Base-by-base conservation (phyloP, 2,329 filamentous ascomycete species). In the Cephalotrichum gorgonifer region DNA sequence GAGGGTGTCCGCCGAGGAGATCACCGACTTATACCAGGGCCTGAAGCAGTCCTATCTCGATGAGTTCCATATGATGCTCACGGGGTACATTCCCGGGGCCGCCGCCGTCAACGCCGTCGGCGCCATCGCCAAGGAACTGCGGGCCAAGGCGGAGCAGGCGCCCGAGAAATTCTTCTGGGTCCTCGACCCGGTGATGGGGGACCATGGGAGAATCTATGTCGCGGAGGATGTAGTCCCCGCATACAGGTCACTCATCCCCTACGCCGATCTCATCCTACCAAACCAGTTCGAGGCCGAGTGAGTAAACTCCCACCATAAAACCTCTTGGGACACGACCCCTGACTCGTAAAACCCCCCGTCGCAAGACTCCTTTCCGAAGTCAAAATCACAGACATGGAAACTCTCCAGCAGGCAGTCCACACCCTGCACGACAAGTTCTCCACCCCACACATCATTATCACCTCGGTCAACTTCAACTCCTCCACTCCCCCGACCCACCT, bases 241-340 rank as follows among this genome's bases (percentile, higher is more conserved):
- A 14, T 98, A 97, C 66, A 91, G 88, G 67, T 73, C 73, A 23
- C 73, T 95, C 50, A 72, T 97, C 22, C 75, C 75, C 31, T 76
- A 91, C 58, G 91, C 93, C 2, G 93, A 98, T 65, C 66, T 98
- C 56, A 94, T 98, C 50, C 69, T 97, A 15, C 93, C 93, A 4
- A 98, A 98, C 62, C 91, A 97, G 58, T 98, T 96, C 56, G 93
- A 98, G 70, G 88, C 90, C 41, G 91, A 98, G 88, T 94, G 71
- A 57, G 82, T 68, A 38, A 14, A 27, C 28, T 6, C n/a, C 22
- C 22, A 2, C 11, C 28, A 23, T 4, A 9, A 4, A n/a, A 3
- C 7, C 26, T 25, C 8, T 6, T 22, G 2, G n/a, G 25, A 39
- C 3, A 25, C 20, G 17, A 25, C 7, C 17, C 25, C 47, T 52